phyloP scores from a whole-genome alignment of 257 asterid genomes.

The Ballota nigra region DNA sequence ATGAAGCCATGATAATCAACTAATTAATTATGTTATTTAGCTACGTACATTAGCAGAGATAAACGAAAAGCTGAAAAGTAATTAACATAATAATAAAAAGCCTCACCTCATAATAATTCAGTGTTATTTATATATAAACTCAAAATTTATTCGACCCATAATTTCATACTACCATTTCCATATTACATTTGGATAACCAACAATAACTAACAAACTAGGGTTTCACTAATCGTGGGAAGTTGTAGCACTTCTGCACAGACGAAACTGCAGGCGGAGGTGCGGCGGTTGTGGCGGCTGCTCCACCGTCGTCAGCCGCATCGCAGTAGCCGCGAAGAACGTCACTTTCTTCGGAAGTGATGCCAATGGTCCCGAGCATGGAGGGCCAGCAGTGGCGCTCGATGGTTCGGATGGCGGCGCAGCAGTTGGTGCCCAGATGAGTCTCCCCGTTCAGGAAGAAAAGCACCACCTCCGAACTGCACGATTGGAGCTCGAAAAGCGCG shows the following conservation, averaged over 20 bases:
- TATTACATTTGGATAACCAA: no score
- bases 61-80: no score
- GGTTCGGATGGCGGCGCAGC: conserved; percentile 55
- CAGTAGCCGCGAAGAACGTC: conserved; percentile 64
- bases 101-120: no score
- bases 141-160: no score
- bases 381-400: conserved; percentile 71
- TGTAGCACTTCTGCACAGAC: conserved; percentile 7
- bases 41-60: no score
- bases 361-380: conserved; percentile 60
- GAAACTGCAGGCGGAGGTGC: conserved; percentile 12
- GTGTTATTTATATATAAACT: no score
- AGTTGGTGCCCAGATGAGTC: conserved; percentile 47
- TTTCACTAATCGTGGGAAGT: conserved; percentile 21
- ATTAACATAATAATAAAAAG: no score
- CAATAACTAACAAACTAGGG: not conserved
- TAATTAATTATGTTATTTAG: no score
- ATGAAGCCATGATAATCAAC: no score
- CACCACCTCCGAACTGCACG: conserved; percentile 66
- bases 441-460: conserved; percentile 69
- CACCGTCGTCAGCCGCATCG: conserved; percentile 24
- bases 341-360: conserved; percentile 54
- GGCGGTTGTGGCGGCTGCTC: not conserved
- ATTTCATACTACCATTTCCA: no score
- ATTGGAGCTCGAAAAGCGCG: conserved; percentile 56